phyloP scores from a whole-genome alignment of 2,329 filamentous ascomycete species.

The Biscogniauxia sp. region DNA sequence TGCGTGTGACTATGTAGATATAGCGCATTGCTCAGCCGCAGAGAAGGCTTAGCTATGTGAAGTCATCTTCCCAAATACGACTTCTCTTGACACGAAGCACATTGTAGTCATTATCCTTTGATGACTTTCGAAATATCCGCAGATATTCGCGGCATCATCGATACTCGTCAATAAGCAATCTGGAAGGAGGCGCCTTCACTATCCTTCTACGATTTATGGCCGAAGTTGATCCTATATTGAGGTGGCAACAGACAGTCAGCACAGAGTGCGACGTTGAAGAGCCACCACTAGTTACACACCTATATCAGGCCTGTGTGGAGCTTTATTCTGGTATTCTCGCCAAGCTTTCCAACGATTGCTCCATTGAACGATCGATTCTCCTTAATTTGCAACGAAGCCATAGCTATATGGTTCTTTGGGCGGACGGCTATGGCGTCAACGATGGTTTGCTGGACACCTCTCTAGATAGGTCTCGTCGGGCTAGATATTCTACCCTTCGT shows the following conservation, averaged over 20 bases:
- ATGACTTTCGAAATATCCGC: too few species aligned
- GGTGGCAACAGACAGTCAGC: slow-evolving; percentile 9
- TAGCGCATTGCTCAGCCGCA: too few species aligned
- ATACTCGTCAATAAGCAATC: background rate
- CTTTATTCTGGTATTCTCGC: slow-evolving; percentile 5
- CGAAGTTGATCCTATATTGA: slow-evolving; percentile 1
- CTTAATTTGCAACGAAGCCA: slow-evolving; percentile 13
- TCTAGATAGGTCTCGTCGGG: slow-evolving; percentile 15
- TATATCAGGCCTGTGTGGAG: slow-evolving; percentile 9
- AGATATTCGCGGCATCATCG: too few species aligned
- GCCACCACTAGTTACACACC: slow-evolving; percentile 2
- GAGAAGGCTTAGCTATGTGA: too few species aligned
- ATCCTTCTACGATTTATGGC: slow-evolving; percentile 1
- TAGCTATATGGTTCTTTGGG: slow-evolving; percentile 15
- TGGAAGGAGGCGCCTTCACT: too few species aligned
- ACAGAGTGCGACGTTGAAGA: slow-evolving; percentile 3
- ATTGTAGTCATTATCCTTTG: too few species aligned
- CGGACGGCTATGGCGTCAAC: slow-evolving; percentile 14
- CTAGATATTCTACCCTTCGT: slow-evolving; percentile 6
- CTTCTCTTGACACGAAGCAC: too few species aligned
- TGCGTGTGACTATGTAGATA: too few species aligned
- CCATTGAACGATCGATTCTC: background rate
- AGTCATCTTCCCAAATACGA: too few species aligned
- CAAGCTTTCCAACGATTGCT: background rate
- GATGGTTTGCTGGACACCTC: slow-evolving; percentile 9